Conservation (phyloP, 169 alveolate species). For the Eimeria praecox region DNA sequence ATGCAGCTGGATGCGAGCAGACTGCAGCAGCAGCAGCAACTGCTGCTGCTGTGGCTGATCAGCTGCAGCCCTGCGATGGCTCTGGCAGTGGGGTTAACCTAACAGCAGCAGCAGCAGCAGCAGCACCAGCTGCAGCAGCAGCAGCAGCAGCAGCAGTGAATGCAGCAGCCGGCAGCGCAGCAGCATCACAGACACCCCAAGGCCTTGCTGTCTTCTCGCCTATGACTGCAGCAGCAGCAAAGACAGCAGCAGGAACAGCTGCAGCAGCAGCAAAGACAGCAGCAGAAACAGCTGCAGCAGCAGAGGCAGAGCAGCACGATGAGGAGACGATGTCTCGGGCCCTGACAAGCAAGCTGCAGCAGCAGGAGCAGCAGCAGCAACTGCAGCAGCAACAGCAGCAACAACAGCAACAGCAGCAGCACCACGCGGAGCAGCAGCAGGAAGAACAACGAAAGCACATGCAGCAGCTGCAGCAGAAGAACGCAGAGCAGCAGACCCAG, state of each 20-base stretch:
- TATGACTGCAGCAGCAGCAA: not conserved
- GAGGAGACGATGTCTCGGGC: not conserved
- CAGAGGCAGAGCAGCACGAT: not conserved
- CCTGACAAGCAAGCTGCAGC: not conserved
- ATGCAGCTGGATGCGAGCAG: not conserved
- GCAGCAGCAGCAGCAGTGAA: not conserved
- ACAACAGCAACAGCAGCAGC: not conserved
- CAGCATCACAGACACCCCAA: not conserved
- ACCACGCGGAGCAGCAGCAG: conserved; percentile 10
- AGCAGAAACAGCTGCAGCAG: conserved; percentile 6
- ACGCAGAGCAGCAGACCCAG: not conserved
- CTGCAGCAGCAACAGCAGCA: conserved; percentile 13
- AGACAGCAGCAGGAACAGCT: not conserved
- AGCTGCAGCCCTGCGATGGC: not conserved
- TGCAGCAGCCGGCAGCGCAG: not conserved
- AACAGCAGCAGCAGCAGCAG: not conserved
- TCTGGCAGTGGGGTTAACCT: not conserved
- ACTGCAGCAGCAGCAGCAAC: not conserved
- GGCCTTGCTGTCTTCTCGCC: not conserved
- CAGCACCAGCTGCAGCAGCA: not conserved
- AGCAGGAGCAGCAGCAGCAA: not conserved
- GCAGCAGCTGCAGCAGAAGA: not conserved
- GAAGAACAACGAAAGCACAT: not conserved
- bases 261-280: not conserved
- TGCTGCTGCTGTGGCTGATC: not conserved